A percentile compares a stretch with the other conserved stretches of the same genome.
Evolutionary conservation across 2,329 filamentous ascomycete species (phyloP).

Genomic region (Paraphoma sp.): DNA sequence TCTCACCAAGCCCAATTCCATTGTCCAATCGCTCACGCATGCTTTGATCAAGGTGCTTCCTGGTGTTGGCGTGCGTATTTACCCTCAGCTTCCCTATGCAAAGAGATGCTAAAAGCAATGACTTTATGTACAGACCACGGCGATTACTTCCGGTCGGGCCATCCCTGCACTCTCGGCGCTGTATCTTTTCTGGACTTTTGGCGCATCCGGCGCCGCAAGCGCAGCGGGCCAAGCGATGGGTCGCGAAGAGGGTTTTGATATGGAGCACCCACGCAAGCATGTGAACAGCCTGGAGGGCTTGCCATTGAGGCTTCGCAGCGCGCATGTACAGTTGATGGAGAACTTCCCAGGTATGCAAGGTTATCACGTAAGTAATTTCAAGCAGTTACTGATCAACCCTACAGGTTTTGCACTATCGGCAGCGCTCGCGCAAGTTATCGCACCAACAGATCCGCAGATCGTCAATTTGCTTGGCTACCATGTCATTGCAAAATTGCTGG

Average conservation of each 20-base stretch:
- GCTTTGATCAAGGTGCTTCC: constrained; percentile 28
- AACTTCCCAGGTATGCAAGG: constrained; percentile 24
- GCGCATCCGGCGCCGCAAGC: constrained; percentile 25
- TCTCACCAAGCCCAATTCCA: constrained; percentile 27
- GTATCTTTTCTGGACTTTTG: constrained; percentile 32
- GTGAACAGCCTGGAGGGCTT: constrained; percentile 15
- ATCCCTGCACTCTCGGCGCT: constrained; percentile 28
- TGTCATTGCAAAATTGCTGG: constrained; percentile 28
- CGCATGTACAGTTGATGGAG: constrained; percentile 30
- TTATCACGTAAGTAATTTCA: not conserved
- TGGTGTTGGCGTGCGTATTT: constrained; percentile 18
- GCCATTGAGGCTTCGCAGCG: constrained; percentile 25
- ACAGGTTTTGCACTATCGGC: constrained; percentile 26
- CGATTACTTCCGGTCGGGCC: constrained; percentile 27
- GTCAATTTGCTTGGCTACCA: constrained; percentile 29
- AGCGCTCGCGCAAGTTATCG: constrained; percentile 27
- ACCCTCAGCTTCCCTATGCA: no score
- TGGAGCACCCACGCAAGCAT: constrained; percentile 25
- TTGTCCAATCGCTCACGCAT: constrained; percentile 27
- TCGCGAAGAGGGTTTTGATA: constrained; percentile 20
- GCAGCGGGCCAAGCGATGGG: constrained; percentile 31
- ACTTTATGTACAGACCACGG: constrained; percentile 4
- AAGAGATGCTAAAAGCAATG: no score
- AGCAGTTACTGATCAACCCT: not conserved
- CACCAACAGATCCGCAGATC: constrained; percentile 27